Base-by-base conservation (phyloP, 192 early-diverging fungal species). In the Lunasporangiospora selenospora region DNA sequence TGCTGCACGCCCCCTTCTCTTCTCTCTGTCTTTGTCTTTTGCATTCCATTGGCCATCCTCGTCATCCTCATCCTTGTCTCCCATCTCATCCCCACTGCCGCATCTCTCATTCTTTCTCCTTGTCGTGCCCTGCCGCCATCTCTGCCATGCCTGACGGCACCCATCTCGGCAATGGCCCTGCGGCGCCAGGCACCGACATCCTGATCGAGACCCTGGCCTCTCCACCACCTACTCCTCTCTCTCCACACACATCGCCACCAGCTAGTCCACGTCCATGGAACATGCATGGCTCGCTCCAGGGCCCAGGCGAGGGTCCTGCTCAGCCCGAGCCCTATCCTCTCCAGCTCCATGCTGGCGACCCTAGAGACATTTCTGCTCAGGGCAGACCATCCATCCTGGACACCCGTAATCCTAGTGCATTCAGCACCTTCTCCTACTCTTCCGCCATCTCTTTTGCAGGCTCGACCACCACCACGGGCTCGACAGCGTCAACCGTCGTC, bases 131-230 rank as follows among this genome's bases (percentile, higher is more conserved):
- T 49, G 19, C 6, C 19, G 31, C 47, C 18, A 27, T 27, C 47
- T 10, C n/a, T n/a, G n/a, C n/a, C n/a, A n/a, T n/a, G n/a, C n/a
- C n/a, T n/a, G n/a, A n/a, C n/a, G n/a, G n/a, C n/a, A n/a, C n/a
- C n/a, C n/a, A n/a, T n/a, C n/a, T n/a, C n/a, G n/a, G n/a, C n/a
- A n/a, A n/a, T n/a, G n/a, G n/a, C n/a, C n/a, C n/a, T n/a, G n/a
- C n/a, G n/a, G n/a, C n/a, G n/a, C n/a, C n/a, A 18, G 47, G 30
- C 36, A 31, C 58, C 19, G 41, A 50, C 47, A 19, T 40, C 15
- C 38, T 61, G 34, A 50, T 54, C 23, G 52, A 64, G 7, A 18
- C 62, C 32, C 21, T 47, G 21, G 43, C 60, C 6, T 42, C 51
- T 24, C 18, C 31, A 12, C 12, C 48, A 36, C 18, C 48, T 29